These are phyloP conservation scores for Wolfiporia cocos DNA, from an alignment of 1,284 basidiomycete genomes.

Conservation along the genomic window DNA sequence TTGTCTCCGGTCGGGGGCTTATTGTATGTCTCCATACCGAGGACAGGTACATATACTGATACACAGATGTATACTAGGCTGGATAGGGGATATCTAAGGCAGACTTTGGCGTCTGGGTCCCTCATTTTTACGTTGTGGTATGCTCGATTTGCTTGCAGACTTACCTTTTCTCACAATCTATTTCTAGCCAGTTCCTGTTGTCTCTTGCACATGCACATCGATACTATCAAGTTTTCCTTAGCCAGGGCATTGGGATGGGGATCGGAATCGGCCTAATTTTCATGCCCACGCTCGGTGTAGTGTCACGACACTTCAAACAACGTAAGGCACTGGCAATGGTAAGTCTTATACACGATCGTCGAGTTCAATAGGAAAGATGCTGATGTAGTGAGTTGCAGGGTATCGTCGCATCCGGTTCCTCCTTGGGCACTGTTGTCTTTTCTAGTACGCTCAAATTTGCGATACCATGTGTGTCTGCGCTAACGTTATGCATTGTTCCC, in stretches of 20 bases:
- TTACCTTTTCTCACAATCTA: not conserved
- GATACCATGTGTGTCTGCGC: not conserved
- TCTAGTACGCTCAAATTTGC: constrained; percentile 15
- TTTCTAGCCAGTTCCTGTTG: constrained; percentile 23
- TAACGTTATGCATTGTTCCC: not conserved
- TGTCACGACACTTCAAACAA: constrained; percentile 9
- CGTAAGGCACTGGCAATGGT: constrained; percentile 10
- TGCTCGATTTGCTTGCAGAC: not conserved
- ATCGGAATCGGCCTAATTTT: constrained; percentile 36
- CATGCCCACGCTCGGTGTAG: constrained; percentile 7
- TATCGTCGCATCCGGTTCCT: constrained; percentile 22
- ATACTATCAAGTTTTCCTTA: constrained; percentile 22
- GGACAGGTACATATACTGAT: too few relatives aligned
- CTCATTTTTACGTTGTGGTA: constrained; percentile 9
- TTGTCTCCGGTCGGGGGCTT: constrained; percentile 22
- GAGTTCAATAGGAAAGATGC: not conserved
- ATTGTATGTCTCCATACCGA: constrained; percentile 17
- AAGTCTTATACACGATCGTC: not conserved
- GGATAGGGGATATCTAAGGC: constrained; percentile 12
- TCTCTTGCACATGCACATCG: constrained; percentile 14
- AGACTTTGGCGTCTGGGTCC: constrained; percentile 2
- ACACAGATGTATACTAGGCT: not conserved
- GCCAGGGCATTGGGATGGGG: constrained; percentile 33
- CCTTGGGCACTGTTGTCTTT: constrained; percentile 19
- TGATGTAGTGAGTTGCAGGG: constrained; percentile 2